Conservation (phyloP, 1,139 yeast species). For the Saccharomyces uvarum region DNA sequence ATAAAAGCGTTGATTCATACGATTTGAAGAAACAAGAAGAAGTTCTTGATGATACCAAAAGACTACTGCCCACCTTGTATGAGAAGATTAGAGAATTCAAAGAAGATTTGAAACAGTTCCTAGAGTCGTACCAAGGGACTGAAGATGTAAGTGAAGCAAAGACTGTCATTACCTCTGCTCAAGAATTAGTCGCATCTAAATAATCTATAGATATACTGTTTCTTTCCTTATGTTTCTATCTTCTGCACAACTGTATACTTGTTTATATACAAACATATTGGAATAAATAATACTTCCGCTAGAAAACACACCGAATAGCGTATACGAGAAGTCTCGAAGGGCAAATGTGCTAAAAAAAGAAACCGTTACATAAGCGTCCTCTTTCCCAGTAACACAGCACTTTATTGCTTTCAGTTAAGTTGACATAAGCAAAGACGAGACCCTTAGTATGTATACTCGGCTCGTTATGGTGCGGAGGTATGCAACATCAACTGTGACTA, state of each 20-base stretch:
- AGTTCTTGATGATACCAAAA: conserved; percentile 60
- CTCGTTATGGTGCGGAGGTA: background rate
- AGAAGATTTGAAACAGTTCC: conserved; percentile 38
- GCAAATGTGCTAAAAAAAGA: background rate
- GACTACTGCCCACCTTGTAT: conserved; percentile 58
- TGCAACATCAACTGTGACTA: background rate
- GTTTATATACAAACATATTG: background rate
- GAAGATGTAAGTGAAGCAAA: conserved; percentile 30
- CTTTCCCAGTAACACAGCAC: background rate
- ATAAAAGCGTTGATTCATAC: conserved; percentile 51
- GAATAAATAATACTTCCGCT: background rate
- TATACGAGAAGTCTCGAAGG: background rate
- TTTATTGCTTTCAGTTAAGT: background rate
- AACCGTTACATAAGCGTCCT: background rate
- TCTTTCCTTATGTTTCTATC: background rate
- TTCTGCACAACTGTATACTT: background rate
- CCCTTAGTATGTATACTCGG: background rate
- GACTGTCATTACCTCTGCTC: conserved; percentile 22
- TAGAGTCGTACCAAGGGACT: conserved; percentile 39
- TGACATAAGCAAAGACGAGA: background rate
- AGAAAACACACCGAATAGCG: background rate
- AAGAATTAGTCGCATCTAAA: conserved; percentile 14
- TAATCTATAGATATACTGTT: background rate
- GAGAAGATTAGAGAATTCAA: conserved; percentile 46
- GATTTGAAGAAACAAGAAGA: conserved; percentile 60